Conservation (phyloP, 768 basidiomycete species). For the Pisolithus sp. region DNA sequence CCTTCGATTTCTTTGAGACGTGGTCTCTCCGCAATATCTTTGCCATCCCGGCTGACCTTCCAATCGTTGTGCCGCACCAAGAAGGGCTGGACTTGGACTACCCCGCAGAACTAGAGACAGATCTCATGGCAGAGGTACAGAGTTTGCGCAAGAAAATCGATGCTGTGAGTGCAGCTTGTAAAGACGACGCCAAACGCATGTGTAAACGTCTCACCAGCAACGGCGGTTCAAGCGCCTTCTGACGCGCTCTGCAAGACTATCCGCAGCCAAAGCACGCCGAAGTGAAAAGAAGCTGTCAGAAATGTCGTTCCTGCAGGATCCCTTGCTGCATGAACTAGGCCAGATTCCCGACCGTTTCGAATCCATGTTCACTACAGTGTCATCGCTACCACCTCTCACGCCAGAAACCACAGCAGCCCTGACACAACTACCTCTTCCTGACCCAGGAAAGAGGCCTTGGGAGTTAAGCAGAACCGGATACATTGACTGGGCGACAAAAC, state of each 20-base stretch:
- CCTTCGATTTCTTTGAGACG: slow-evolving; percentile 87
- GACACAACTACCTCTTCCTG: slow-evolving; percentile 27
- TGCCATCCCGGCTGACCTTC: slow-evolving; percentile 60
- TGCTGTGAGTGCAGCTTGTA: slow-evolving; percentile 44
- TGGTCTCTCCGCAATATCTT: slow-evolving; percentile 90
- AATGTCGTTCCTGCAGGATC: slow-evolving; percentile 40
- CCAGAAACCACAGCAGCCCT: slow-evolving; percentile 34
- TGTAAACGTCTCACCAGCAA: slow-evolving; percentile 39
- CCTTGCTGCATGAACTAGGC: slow-evolving; percentile 33
- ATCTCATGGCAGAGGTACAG: slow-evolving; percentile 62
- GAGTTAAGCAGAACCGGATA: slow-evolving; percentile 72
- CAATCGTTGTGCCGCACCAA: slow-evolving; percentile 73
- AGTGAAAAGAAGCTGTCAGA: slow-evolving; percentile 38
- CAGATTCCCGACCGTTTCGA: slow-evolving; percentile 36
- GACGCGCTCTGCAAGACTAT: slow-evolving; percentile 43
- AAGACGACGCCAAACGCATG: slow-evolving; percentile 3
- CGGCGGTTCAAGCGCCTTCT: slow-evolving; percentile 56
- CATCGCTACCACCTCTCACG: slow-evolving; percentile 42
- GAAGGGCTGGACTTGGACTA: slow-evolving; percentile 59
- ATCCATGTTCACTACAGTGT: slow-evolving; percentile 41
- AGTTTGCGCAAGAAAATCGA: slow-evolving; percentile 60
- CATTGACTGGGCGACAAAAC: slow-evolving; percentile 65
- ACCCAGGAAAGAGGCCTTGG: slow-evolving; percentile 71
- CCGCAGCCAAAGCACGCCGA: slow-evolving; percentile 40
- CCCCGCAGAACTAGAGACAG: slow-evolving; percentile 51